phyloP scores from a whole-genome alignment of 345 rosid genomes.

The Gossypium longicalyx region DNA sequence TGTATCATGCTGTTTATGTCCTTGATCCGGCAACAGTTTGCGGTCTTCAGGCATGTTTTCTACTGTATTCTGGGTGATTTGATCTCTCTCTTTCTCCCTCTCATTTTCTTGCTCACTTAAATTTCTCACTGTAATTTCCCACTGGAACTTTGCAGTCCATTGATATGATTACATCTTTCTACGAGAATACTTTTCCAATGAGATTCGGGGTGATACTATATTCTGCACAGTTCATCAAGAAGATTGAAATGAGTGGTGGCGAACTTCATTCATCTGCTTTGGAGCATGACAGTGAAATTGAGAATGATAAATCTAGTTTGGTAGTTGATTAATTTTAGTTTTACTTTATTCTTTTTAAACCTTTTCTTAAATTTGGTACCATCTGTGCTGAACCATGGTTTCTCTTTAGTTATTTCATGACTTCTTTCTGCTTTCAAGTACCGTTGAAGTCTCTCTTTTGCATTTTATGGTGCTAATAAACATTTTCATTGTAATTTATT shows the following conservation, averaged over 20 bases:
- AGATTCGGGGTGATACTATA: slow-evolving; percentile 90
- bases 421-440: background rate
- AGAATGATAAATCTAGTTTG: slow-evolving; percentile 82
- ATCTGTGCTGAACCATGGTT: background rate
- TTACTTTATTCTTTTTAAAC: background rate
- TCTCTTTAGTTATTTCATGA: slow-evolving; percentile 1
- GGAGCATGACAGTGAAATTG: slow-evolving; percentile 38
- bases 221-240: slow-evolving; percentile 62
- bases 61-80: slow-evolving; percentile 8
- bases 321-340: slow-evolving; percentile 41
- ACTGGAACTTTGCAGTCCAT: slow-evolving; percentile 57
- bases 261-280: slow-evolving; percentile 32
- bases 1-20: slow-evolving; percentile 90
- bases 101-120: background rate
- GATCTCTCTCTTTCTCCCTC: slow-evolving; percentile 4
- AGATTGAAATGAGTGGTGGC: slow-evolving; percentile 53
- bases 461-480: slow-evolving; percentile 11
- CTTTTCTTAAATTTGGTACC: background rate
- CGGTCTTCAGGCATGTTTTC: slow-evolving; percentile 47
- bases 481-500: slow-evolving; percentile 16
- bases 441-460: slow-evolving; percentile 1
- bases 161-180: slow-evolving; percentile 62
- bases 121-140: slow-evolving; percentile 8
- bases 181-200: slow-evolving; percentile 78
- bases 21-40: slow-evolving; percentile 83